phyloP scores from a whole-genome alignment of 495 filamentous ascomycete genomes.

The Neurospora sp. region DNA sequence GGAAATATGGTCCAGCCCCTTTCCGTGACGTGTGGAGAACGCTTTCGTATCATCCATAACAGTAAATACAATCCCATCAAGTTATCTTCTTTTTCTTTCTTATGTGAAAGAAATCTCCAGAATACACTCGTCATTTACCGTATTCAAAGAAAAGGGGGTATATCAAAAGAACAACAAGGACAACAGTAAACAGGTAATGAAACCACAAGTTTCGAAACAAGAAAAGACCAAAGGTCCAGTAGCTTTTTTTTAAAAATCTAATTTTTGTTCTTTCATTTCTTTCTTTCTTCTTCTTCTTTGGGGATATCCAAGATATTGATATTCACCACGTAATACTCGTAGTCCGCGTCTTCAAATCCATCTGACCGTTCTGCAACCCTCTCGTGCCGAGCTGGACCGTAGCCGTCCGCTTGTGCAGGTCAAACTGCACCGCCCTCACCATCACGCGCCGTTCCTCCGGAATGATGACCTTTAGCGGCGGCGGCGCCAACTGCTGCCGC shows the following conservation, averaged over 20 bases:
- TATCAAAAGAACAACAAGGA: background rate
- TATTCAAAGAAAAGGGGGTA: background rate
- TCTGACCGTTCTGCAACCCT: conserved; percentile 35
- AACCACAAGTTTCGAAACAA: background rate
- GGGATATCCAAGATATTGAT: background rate
- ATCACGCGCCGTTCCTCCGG: conserved; percentile 43
- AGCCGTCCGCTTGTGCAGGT: conserved; percentile 38
- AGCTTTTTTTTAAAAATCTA: background rate
- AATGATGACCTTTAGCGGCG: conserved; percentile 12
- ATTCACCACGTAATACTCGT: conserved; percentile 38
- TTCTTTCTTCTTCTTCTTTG: background rate
- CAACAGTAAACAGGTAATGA: background rate
- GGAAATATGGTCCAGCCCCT: background rate
- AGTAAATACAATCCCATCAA: background rate
- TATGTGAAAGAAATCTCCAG: background rate
- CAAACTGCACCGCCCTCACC: conserved; percentile 44
- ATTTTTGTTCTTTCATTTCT: background rate
- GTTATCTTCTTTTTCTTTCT: background rate
- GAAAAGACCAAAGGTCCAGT: background rate
- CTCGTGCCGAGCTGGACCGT: conserved; percentile 40
- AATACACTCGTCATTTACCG: background rate
- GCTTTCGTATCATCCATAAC: background rate
- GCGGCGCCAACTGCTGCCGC: conserved; percentile 1
- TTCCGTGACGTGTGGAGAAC: background rate
- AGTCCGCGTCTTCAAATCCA: conserved; percentile 31